Percentiles rank a stretch among this genome's conserved stretches.
Conservation (phyloP, 2,329 filamentous ascomycete genomes). For the Coniella lustricola region DNA sequence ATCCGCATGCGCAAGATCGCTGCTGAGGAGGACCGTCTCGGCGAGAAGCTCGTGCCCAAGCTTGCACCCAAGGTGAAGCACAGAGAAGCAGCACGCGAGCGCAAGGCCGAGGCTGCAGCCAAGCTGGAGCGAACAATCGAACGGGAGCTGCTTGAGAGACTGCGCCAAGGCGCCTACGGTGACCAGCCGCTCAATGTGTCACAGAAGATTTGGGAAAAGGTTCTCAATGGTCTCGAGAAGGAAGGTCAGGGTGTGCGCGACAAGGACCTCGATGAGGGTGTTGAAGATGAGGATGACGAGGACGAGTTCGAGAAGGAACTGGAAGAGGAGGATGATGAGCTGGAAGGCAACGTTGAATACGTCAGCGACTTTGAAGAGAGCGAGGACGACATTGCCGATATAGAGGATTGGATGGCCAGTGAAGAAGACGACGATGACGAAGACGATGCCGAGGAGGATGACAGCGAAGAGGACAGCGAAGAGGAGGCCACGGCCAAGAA, state of each 20-base stretch:
- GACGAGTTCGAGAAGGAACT: slow-evolving; percentile 59
- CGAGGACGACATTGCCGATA: slow-evolving; percentile 69
- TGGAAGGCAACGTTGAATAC: slow-evolving; percentile 79
- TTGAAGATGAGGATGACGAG: slow-evolving; percentile 69
- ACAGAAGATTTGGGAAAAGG: slow-evolving; percentile 94
- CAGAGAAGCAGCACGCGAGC: slow-evolving; percentile 64
- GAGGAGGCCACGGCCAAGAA: slow-evolving; percentile 25
- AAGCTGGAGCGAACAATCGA: slow-evolving; percentile 96
- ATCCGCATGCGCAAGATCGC: slow-evolving; percentile 74
- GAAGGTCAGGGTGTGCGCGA: slow-evolving; percentile 77
- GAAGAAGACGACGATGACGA: slow-evolving; percentile 56
- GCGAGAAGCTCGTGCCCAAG: slow-evolving; percentile 81
- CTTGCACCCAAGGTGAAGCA: slow-evolving; percentile 83
- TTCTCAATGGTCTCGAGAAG: slow-evolving; percentile 81
- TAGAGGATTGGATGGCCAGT: slow-evolving; percentile 89
- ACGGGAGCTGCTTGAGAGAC: slow-evolving; percentile 82
- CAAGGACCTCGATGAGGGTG: slow-evolving; percentile 81
- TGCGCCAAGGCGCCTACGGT: slow-evolving; percentile 89
- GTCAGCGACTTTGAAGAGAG: slow-evolving; percentile 85
- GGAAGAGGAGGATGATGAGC: slow-evolving; percentile 56
- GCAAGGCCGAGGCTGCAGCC: slow-evolving; percentile 69
- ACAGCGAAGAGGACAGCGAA: slow-evolving; percentile 39
- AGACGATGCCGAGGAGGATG: slow-evolving; percentile 51
- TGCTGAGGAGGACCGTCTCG: slow-evolving; percentile 81
- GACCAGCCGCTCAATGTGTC: slow-evolving; percentile 93